Evolutionary conservation across 2,329 filamentous ascomycete genomes (phyloP).

Genomic region (Monosporascus ibericus): DNA sequence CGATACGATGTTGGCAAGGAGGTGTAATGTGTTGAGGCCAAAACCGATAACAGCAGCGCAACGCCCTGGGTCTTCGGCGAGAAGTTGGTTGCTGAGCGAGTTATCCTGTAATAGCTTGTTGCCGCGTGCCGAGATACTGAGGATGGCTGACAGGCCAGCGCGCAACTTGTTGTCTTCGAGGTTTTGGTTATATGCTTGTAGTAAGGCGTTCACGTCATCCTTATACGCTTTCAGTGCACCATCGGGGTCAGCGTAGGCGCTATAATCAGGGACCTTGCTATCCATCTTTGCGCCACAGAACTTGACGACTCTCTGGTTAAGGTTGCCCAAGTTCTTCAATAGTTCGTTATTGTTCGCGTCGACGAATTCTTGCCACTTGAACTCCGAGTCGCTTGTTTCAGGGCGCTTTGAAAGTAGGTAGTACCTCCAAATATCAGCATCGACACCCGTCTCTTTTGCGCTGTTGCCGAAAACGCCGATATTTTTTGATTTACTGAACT

Average conservation of each 20-base stretch:
- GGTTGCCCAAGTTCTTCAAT: conserved; percentile 67
- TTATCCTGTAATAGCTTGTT: conserved; percentile 47
- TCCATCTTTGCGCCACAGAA: conserved; percentile 60
- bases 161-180: conserved; percentile 69
- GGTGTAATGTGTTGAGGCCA: conserved; percentile 77
- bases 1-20: conserved; percentile 70
- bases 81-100: conserved; percentile 47
- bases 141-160: conserved; percentile 42
- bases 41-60: conserved; percentile 61
- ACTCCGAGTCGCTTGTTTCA: conserved; percentile 81
- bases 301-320: conserved; percentile 44
- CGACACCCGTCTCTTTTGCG: conserved; percentile 78
- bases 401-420: conserved; percentile 82
- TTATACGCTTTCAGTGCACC: conserved; percentile 29
- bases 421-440: conserved; percentile 87
- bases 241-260: conserved; percentile 26
- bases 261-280: conserved; percentile 52
- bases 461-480: conserved; percentile 90
- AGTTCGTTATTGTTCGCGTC: conserved; percentile 84
- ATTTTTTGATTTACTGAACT: conserved; percentile 87
- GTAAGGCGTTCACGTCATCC: conserved; percentile 57
- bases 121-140: conserved; percentile 28
- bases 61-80: conserved; percentile 48
- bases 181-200: conserved; percentile 61
- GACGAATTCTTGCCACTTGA: conserved; percentile 82